phyloP scores from a whole-genome alignment of 768 basidiomycete species.

The Boletus tylopilopsis region DNA sequence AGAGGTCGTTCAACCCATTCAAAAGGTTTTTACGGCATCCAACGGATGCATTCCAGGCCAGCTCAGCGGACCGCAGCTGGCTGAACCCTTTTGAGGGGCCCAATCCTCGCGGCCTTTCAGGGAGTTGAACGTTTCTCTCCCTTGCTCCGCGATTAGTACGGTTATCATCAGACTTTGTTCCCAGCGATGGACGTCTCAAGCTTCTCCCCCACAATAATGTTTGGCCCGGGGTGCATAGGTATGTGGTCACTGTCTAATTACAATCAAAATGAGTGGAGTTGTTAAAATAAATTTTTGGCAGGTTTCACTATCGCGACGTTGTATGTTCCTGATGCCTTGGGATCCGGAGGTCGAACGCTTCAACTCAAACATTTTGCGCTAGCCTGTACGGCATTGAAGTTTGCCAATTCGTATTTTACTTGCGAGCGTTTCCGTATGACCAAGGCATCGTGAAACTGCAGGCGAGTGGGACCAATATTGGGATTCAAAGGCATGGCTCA shows the following conservation, averaged over 20 bases:
- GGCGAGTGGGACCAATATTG: neutral
- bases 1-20: no score
- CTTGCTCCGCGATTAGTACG: neutral
- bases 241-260: neutral
- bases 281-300: neutral
- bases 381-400: constrained; percentile 7
- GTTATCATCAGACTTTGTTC: neutral
- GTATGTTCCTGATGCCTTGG: neutral
- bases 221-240: constrained; percentile 9
- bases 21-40: no score
- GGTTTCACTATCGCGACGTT: constrained; percentile 1
- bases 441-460: constrained; percentile 1
- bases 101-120: no score
- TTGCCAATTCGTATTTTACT: constrained; percentile 10
- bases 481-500: neutral
- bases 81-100: no score
- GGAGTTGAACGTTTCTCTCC: neutral
- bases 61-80: no score
- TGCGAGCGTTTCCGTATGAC: constrained; percentile 1
- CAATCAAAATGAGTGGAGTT: no score
- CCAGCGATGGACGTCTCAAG: neutral
- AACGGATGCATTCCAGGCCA: no score
- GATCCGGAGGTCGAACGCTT: no score
- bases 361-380: neutral
- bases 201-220: neutral